Base-by-base conservation (phyloP, 2,329 filamentous ascomycete genomes). In the Coniochaeta sp. region DNA sequence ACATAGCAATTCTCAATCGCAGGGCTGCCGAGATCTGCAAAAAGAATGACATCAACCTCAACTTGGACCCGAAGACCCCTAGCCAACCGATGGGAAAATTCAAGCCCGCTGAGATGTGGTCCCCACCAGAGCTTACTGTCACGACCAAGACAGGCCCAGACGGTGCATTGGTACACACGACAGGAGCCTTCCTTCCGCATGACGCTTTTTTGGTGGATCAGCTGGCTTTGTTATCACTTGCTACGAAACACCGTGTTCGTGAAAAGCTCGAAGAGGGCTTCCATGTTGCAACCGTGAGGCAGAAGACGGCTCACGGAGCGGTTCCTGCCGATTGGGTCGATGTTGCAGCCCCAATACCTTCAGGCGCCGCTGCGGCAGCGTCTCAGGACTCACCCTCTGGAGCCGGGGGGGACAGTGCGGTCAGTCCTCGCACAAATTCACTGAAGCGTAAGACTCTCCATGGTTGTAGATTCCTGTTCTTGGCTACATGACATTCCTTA, bases 201-300 rank as follows among this genome's bases (percentile, higher is more conserved):
- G 87, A 91, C 40, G 82, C 88, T 1, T 83, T 81, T 51, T 73
- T 96, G 30, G 86, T 87, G 13, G 91, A 96, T 55, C 87, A 96
- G 58, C 71, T 96, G 42, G 87, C 89, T 24, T 75, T 96, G 14
- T 66, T 96, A 53, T 94, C 90, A 6, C 78, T 96, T 52, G 88
- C 89, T 16, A 85, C 89, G 9, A 89, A 92, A 63, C 87, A 95
- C 59, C 81, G 90, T 26, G 60, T 96, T 32, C 79, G 88, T 50
- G 81, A 83, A 12, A 70, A 96, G 27, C 64, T 96, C 3, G 87
- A 91, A 62, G 91, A 96, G 60, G 84, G 89, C 10, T 81, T 84
- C 51, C 77, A 78, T 9, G 70, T 95, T 45, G 81, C 89, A 3
- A 77, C 78, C 53, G 87, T 82, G 53, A 82, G 92, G 51, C 86